A percentile compares a stretch with the other conserved stretches of the same genome.
phyloP scores from a whole-genome alignment of 768 basidiomycete genomes.

The Phylloporus sp. region DNA sequence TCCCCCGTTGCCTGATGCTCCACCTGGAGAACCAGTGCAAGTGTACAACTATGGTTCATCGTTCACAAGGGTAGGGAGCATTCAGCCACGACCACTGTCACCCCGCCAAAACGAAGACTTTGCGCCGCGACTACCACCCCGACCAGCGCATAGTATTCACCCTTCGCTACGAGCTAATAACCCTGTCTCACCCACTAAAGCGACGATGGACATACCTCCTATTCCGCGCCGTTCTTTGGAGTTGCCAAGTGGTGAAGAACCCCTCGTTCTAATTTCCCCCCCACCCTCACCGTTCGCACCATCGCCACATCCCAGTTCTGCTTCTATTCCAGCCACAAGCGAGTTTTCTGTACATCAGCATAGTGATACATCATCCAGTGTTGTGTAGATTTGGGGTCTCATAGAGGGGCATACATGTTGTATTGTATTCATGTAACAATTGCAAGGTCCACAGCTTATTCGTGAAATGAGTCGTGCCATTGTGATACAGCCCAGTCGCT shows the following conservation, averaged over 20 bases:
- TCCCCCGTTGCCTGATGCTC: conserved; percentile 72
- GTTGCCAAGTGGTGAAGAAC: conserved; percentile 13
- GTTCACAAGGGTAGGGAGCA: conserved; percentile 58
- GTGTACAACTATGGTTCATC: conserved; percentile 65
- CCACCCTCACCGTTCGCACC: conserved; percentile 17
- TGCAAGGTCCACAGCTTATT: conserved; percentile 1
- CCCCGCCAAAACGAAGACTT: conserved; percentile 56
- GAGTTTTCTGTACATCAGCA: conserved; percentile 9
- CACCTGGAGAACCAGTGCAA: conserved; percentile 58
- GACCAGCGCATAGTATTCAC: conserved; percentile 73
- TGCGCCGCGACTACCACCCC: conserved; percentile 62
- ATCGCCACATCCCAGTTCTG: conserved; percentile 11
- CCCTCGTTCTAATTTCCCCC: conserved; percentile 10
- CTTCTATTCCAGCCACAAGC: conserved; percentile 10
- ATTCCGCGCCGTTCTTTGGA: conserved; percentile 28
- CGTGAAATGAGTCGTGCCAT: conserved; percentile 27
- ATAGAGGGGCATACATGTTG: neutral
- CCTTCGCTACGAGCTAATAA: conserved; percentile 58
- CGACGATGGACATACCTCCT: conserved; percentile 32
- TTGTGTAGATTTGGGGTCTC: conserved; percentile 5
- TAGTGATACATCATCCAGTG: conserved; percentile 10
- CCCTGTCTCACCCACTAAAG: conserved; percentile 46
- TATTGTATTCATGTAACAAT: conserved; percentile 2
- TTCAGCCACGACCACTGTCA: conserved; percentile 30
- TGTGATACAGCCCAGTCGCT: conserved; percentile 30